Evolutionary conservation across 2,329 filamentous ascomycete species (phyloP), one percentile per base, ranked within the genome.

Genomic region (Cryphonectria japonica): DNA sequence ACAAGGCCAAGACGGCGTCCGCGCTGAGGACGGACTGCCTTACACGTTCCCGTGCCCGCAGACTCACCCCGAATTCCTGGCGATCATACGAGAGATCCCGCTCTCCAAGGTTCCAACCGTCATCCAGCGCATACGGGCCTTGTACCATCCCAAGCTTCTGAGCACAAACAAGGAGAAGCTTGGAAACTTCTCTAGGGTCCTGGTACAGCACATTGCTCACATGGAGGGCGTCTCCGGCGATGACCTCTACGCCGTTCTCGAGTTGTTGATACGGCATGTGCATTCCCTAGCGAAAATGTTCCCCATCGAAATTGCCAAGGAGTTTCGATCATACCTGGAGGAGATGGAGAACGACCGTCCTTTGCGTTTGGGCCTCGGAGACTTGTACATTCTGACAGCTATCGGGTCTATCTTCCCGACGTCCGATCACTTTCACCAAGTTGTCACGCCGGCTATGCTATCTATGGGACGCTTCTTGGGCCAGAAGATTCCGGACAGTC

Each of bases 371-470:
- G 87, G 80, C 77, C 87, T 79, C 75, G 93, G 93, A 26, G 95
- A 99, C 77, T 82, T 99, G 29, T 82, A 94, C 32, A 83, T 97
- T n/a, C 83, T 99, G 50, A 95, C 93, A 0, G 94, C 93, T 0
- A 89, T 98, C 72, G 90, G 91, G 57, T 90, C 90, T 2, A 92
- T 97, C 68, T 99, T 97, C 77, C 95, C 96, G 5, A 97, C 96
- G 0, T 98, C 95, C 0, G 96, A 99, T 81, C 95, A 98, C 81
- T 99, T 98, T 81, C 96, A 99, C 77, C 92, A 96, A 76, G 93
- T 98, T 50, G 92, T 94, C 57, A 99, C 96, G 1, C 96, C 96
- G 1, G 92, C 95, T 0, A 92, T 94, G 81, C 88, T 98, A 6
- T 88, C 91, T n/a, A 93, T 98, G 80, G 88, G 88, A 16, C 89